Conservation (phyloP, 441 rosid genomes). For the Viola pubescens region DNA sequence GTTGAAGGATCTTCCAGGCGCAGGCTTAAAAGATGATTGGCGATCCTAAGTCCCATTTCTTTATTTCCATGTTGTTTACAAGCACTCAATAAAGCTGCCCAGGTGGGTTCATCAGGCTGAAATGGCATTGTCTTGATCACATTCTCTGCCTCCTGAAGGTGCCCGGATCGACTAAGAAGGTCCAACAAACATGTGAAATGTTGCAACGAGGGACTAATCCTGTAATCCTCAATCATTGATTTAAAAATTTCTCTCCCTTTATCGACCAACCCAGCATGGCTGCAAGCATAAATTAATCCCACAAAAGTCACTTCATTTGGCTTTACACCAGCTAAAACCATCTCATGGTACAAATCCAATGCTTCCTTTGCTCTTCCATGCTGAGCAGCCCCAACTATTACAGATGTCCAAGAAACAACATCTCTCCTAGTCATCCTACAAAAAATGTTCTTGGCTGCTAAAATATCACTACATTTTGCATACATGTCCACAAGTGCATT, state of each 20-base stretch:
- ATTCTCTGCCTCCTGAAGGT: conserved; percentile 60
- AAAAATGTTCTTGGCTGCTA: conserved; percentile 48
- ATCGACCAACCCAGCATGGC: conserved; percentile 65
- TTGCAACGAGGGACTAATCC: conserved; percentile 58
- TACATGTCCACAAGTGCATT: conserved; percentile 76
- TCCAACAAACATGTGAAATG: conserved; percentile 75
- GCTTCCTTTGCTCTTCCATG: conserved; percentile 70
- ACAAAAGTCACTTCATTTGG: conserved; percentile 78
- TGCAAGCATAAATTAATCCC: conserved; percentile 76
- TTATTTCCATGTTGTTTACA: conserved; percentile 54
- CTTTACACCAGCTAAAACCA: conserved; percentile 51
- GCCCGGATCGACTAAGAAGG: conserved; percentile 75
- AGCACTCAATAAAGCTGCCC: conserved; percentile 84
- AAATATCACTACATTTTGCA: conserved; percentile 73
- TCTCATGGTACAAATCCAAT: conserved; percentile 51
- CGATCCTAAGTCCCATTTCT: conserved; percentile 45
- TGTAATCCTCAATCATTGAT: conserved; percentile 46
- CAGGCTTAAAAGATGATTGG: conserved; percentile 43
- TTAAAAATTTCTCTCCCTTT: conserved; percentile 56
- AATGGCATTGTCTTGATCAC: conserved; percentile 57
- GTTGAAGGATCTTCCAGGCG: conserved; percentile 59
- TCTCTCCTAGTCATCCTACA: conserved; percentile 41
- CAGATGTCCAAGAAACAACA: conserved; percentile 88
- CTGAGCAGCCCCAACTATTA: conserved; percentile 75
- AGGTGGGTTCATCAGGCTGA: conserved; percentile 71